Evolutionary conservation across 2,329 filamentous ascomycete species (phyloP), one percentile per base, ranked within the genome.

Genomic region (Neophaeococcomyces aloes): DNA sequence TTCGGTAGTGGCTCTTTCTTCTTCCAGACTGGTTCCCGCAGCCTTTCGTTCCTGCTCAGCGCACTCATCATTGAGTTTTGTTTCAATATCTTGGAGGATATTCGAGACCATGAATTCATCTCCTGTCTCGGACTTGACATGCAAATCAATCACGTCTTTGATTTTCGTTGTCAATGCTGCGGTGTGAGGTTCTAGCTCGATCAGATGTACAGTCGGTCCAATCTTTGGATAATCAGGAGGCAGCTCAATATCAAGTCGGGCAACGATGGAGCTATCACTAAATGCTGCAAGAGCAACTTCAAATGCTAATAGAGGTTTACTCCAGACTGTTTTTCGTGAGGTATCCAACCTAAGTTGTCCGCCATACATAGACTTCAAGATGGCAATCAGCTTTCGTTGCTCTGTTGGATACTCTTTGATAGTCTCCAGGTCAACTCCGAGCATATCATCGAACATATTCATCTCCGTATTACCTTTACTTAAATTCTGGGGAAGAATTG

Each of bases 201-300:
- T 29, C n/a, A 55, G 42, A 21, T 47, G 37, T 32, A 52, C 50
- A 38, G 51, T 51, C 4, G 49, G 50, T n/a, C 43, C 30, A 7
- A 53, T 47, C 30, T 55, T 53, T 19, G 53, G 53, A 33, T 55
- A 55, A 14, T 51, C 46, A 18, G 27, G 38, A n/a, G 51, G 51
- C 38, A 55, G 50, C 38, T 55, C 53, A 29, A 55, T 48, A 35
- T 54, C 50, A 17, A 55, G 40, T 27, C 49, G 52, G 38, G 40
- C 48, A 29, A 52, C 52, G 35, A 51, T 49, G 11, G 50, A 42
- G 14, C 46, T 42, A 45, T 52, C 42, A 38, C 50, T 46, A 27
- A 50, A 42, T 6, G 51, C 39, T n/a, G 7, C 17, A 7, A 42
- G n/a, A 21, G 39, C 30, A 17, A 42, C 19, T 13, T 34, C 31